Evolutionary conservation across 345 rosid genomes (phyloP), one percentile per base, ranked within the genome.

Genomic region (Adansonia digitata): DNA sequence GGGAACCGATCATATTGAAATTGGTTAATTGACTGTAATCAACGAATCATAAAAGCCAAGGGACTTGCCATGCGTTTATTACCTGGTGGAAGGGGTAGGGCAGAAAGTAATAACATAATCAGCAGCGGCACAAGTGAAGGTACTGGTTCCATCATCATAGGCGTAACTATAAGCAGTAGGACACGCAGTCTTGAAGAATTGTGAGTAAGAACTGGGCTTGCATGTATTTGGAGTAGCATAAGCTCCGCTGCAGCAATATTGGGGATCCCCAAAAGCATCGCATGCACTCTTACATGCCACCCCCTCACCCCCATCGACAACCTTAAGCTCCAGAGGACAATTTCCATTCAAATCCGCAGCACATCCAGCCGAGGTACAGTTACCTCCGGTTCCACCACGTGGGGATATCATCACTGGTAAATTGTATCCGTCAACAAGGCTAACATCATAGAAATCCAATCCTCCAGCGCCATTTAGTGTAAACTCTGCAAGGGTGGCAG

Each of bases 351-450:
- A 77, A 61, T 91, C 88, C 5, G 77, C 91, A 0, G 74, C 80
- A 26, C 97, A 91, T 1, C 88, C 88, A 2, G 94, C 86, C 2
- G 69, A 24, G 0, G 75, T 79, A 52, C 97, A 91, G 77, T 87
- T 85, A 5, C 85, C 85, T 9, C 79, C 57, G 0, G 72, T 13
- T 11, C 81, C 88, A 0, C 91, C 92, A 11, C 45, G 84, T 1
- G 97, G 92, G 24, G 77, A 74, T 7, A 91, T 80, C 34, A 74
- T 64, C 86, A 89, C 77, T 0, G 97, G 91, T 40, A 91, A 82
- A 83, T 91, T 91, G 80, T 82, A 91, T 6, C 97, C 93, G 55
- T 89, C 94, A 27, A 89, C 97, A 13, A 91, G 88, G 79, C 92
- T 88, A 1, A 91, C 88, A 73, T 88, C 92, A 79, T 80, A 91